Base-by-base conservation (phyloP, 768 basidiomycete species). In the Auricularia auricula-judae region DNA sequence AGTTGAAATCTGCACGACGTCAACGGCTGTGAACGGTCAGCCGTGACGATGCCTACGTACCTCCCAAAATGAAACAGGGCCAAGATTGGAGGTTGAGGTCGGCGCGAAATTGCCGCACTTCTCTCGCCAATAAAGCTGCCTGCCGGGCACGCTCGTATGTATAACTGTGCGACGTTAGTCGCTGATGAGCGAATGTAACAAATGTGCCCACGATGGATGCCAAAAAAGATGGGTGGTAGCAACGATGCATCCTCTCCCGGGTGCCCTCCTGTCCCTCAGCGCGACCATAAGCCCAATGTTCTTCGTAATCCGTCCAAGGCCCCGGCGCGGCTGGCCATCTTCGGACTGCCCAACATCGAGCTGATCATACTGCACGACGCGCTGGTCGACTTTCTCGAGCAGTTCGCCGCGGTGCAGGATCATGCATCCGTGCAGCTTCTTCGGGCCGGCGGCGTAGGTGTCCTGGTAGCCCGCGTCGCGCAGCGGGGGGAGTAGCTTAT, bases 181-280 rank as follows among this genome's bases (percentile, higher is more conserved):
- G n/a, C n/a, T n/a, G n/a, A n/a, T n/a, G n/a, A n/a, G n/a, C n/a
- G n/a, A n/a, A n/a, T n/a, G n/a, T n/a, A n/a, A n/a, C n/a, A n/a
- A 1, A 16, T 14, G 62, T 4, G 14, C 82, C 65, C 74, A 93
- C 86, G 81, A 82, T 4, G 93, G 93, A 75, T 96, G 93, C 95
- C 95, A 98, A 74, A 97, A 98, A 29, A 96, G 77, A 76, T 98
- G 95, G 0, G 94, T 94, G 1, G 95, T 97, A 2, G 85, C 91
- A 14, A 95, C 76, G 47, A 96, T 76, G 39, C 92, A 73, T 3
- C 93, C 91, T 44, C 78, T 75, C 5, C 71, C 65, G 34, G 75
- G 69, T 16, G 77, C 68, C 8, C 73, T 75, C 4, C 76, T 72
- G 56, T 76, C 76, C 67, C 79, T 77, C 62, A 98, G 76, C 1